Evolutionary conservation across 1,284 basidiomycete species (phyloP).

Genomic region (Phellopilus nigrolimitatus): DNA sequence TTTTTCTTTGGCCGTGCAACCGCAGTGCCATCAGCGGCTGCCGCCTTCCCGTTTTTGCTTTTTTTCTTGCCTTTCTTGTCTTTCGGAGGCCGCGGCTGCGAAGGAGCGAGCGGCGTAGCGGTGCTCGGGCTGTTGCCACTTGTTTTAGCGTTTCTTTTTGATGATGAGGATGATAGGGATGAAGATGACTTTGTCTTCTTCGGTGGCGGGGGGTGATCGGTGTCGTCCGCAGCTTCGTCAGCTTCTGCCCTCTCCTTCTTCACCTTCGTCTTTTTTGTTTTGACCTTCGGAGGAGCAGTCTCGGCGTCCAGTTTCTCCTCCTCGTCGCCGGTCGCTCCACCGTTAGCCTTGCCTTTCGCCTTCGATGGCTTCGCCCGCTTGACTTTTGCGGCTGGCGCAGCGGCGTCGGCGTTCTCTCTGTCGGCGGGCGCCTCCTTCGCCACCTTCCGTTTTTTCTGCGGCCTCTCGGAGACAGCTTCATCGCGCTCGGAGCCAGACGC

Average conservation of each 20-base stretch:
- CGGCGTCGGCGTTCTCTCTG: not conserved
- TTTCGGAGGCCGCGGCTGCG: not conserved
- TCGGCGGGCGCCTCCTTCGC: not conserved
- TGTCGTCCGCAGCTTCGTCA: too few relatives aligned
- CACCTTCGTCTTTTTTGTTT: not conserved
- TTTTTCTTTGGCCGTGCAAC: not conserved
- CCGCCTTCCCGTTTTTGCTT: not conserved
- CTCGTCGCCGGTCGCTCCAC: not conserved
- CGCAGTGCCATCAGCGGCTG: not conserved
- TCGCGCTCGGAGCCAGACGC: conserved; percentile 20
- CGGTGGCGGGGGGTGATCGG: too few relatives aligned
- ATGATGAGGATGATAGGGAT: too few relatives aligned
- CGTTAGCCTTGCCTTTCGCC: conserved; percentile 2
- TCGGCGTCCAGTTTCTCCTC: not conserved
- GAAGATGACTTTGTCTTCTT: too few relatives aligned
- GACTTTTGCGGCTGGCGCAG: not conserved
- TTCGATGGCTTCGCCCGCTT: conserved; percentile 1
- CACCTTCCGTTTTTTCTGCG: conserved; percentile 30
- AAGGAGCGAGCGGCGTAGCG: not conserved
- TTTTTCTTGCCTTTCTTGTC: not conserved
- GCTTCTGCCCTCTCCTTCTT: not conserved
- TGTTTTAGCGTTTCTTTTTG: not conserved
- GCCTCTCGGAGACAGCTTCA: conserved; percentile 17
- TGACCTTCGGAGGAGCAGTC: not conserved
- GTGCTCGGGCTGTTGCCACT: not conserved